Evolutionary conservation across 148 eudicot species (phyloP).

Genomic region (Camellia japonica): DNA sequence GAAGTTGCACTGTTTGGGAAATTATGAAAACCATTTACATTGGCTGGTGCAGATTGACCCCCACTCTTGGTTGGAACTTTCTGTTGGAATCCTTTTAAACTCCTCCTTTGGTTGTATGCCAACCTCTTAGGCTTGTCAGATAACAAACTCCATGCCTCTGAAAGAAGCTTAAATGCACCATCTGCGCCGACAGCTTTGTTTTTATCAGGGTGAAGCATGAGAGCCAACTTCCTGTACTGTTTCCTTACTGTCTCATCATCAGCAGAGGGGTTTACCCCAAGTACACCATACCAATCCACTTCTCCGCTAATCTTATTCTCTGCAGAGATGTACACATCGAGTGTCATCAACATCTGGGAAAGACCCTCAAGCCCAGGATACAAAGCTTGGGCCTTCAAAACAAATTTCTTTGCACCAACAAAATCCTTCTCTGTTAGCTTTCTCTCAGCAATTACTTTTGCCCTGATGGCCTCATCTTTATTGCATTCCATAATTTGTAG

Average conservation of each 20-base stretch:
- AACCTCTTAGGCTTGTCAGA: conserved; percentile 70
- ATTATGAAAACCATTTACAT: conserved; percentile 48
- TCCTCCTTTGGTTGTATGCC: conserved; percentile 59
- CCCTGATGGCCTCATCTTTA: conserved; percentile 52
- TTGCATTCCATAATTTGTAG: conserved; percentile 49
- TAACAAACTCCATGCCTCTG: conserved; percentile 65
- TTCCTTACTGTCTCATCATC: conserved; percentile 67
- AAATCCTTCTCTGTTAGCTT: conserved; percentile 43
- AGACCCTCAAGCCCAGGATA: conserved; percentile 51
- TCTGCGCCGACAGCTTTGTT: conserved; percentile 74
- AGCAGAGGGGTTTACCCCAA: conserved; percentile 55
- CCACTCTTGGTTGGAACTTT: conserved; percentile 36
- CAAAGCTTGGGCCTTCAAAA: conserved; percentile 44
- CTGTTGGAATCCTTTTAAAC: conserved; percentile 40
- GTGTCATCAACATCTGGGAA: conserved; percentile 37
- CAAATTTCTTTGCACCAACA: conserved; percentile 53
- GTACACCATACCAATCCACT: conserved; percentile 73
- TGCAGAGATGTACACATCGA: conserved; percentile 48
- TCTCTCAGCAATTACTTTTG: conserved; percentile 51
- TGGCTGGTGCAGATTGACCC: conserved; percentile 35
- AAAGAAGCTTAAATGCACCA: conserved; percentile 73
- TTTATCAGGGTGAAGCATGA: conserved; percentile 82
- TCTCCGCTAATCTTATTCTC: conserved; percentile 52
- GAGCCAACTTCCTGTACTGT: conserved; percentile 60
- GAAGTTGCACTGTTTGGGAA: conserved; percentile 25